phyloP scores from a whole-genome alignment of 352 stramenopile genomes.

The Phytopythium ostracodes region DNA sequence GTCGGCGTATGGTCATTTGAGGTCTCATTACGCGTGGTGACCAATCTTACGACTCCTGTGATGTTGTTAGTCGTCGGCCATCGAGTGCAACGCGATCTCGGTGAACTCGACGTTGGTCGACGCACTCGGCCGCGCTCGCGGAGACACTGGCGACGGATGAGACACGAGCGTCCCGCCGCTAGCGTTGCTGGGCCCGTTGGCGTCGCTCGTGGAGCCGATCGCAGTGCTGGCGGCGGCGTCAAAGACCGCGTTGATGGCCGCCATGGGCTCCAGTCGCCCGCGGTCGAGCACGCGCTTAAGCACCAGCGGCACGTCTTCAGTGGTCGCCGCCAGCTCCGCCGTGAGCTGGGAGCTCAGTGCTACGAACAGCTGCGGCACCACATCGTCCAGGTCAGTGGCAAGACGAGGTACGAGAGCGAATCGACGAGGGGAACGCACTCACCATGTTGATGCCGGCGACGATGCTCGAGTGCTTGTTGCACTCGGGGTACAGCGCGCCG shows the following conservation, averaged over 20 bases:
- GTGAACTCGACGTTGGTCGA: slow-evolving; percentile 50
- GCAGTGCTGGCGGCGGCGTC: slow-evolving; percentile 11
- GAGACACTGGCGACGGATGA: slow-evolving; percentile 9
- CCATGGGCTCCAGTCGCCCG: slow-evolving; percentile 29
- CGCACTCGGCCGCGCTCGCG: slow-evolving; percentile 6
- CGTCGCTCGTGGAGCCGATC: neutral
- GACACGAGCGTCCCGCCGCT: neutral
- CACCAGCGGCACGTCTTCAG: slow-evolving; percentile 48
- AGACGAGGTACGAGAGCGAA: neutral
- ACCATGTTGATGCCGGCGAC: slow-evolving; percentile 54
- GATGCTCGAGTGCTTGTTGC: slow-evolving; percentile 58
- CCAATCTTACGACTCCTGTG: no score
- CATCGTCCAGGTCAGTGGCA: neutral
- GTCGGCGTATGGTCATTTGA: neutral
- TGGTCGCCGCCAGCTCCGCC: slow-evolving; percentile 35
- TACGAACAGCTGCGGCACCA: neutral
- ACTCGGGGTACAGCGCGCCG: slow-evolving; percentile 61
- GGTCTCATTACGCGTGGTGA: no score
- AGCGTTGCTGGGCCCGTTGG: neutral
- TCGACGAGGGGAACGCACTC: slow-evolving; percentile 5
- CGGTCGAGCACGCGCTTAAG: slow-evolving; percentile 56
- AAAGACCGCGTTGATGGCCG: slow-evolving; percentile 33
- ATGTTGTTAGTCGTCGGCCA: slow-evolving; percentile 25
- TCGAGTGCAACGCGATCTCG: slow-evolving; percentile 57
- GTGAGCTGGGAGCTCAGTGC: slow-evolving; percentile 20